Evolutionary conservation across 2,329 filamentous ascomycete genomes (phyloP).

Genomic region (Pseudopithomyces maydicus): DNA sequence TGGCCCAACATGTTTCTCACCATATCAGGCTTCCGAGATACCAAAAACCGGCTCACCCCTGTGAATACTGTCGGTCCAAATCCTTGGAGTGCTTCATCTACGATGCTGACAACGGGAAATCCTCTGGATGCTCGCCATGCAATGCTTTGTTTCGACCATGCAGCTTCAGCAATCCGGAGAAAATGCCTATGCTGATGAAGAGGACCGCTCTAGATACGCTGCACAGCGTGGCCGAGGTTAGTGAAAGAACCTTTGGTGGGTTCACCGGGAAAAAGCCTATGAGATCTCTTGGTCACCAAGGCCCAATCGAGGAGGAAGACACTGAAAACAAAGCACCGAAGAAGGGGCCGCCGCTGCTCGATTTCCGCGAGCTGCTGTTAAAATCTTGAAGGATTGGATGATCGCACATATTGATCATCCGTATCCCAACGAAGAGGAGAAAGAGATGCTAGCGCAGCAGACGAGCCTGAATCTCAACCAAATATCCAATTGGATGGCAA

Average conservation of each 20-base stretch:
- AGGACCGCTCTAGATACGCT: conserved; percentile 53
- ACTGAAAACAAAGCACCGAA: conserved; percentile 32
- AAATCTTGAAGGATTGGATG: conserved; percentile 84
- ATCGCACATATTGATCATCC: conserved; percentile 79
- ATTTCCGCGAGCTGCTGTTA: conserved; percentile 80
- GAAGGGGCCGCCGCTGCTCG: conserved; percentile 47
- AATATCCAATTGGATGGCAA: conserved; percentile 91
- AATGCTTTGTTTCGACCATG: conserved; percentile 55
- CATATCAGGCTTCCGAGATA: conserved; percentile 49
- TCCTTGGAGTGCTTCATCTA: conserved; percentile 55
- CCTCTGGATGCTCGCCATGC: conserved; percentile 53
- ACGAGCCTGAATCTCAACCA: conserved; percentile 84
- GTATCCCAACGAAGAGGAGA: conserved; percentile 87
- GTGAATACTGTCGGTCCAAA: conserved; percentile 54
- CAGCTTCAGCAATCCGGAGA: conserved; percentile 49
- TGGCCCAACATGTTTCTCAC: neutral
- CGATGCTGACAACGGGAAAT: conserved; percentile 43
- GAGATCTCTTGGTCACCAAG: conserved; percentile 40
- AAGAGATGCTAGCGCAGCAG: conserved; percentile 75
- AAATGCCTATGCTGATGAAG: conserved; percentile 33
- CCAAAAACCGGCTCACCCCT: conserved; percentile 51
- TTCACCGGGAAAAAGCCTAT: conserved; percentile 46
- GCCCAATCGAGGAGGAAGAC: conserved; percentile 40
- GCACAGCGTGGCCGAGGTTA: conserved; percentile 52
- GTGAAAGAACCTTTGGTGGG: conserved; percentile 35